phyloP scores from a whole-genome alignment of 2,329 filamentous ascomycete species.

The Phialophora chinensis region DNA sequence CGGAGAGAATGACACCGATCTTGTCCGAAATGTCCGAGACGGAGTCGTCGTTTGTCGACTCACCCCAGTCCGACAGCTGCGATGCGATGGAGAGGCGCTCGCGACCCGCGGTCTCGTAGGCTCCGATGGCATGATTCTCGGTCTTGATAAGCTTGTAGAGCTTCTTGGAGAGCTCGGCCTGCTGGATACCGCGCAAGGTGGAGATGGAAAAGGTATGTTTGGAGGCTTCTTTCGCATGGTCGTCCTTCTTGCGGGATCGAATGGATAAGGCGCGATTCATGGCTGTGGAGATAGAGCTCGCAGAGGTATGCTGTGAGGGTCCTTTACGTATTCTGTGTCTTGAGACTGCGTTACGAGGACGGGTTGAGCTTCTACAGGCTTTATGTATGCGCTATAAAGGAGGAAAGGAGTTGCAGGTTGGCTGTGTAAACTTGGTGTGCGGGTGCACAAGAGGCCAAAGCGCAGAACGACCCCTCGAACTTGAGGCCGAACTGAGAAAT shows the following conservation, averaged over 20 bases:
- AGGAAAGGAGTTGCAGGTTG: slow-evolving; percentile 3
- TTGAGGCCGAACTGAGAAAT: slow-evolving; percentile 5
- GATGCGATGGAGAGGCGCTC: slow-evolving; percentile 84
- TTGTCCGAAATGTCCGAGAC: slow-evolving; percentile 94
- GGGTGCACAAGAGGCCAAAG: slow-evolving; percentile 9
- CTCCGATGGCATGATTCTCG: slow-evolving; percentile 84
- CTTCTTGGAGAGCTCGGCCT: slow-evolving; percentile 86
- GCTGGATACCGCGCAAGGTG: slow-evolving; percentile 81
- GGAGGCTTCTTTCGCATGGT: slow-evolving; percentile 44
- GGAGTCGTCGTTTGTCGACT: slow-evolving; percentile 84
- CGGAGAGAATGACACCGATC: slow-evolving; percentile 86
- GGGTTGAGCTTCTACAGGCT: slow-evolving; percentile 13
- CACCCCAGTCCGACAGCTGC: slow-evolving; percentile 96
- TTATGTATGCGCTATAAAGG: slow-evolving; percentile 6
- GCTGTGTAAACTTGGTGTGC: background rate
- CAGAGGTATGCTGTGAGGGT: background rate
- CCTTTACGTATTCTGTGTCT: background rate
- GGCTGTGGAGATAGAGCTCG: slow-evolving; percentile 8
- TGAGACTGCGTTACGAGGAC: background rate
- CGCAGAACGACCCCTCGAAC: slow-evolving; percentile 10
- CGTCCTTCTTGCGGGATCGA: slow-evolving; percentile 45
- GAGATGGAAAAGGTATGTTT: slow-evolving; percentile 82
- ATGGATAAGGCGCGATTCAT: slow-evolving; percentile 54
- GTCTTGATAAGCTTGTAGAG: slow-evolving; percentile 94
- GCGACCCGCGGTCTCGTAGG: slow-evolving; percentile 81